Evolutionary conservation across 2,329 filamentous ascomycete species (phyloP).

Genomic region (Colletotrichum liriopes): DNA sequence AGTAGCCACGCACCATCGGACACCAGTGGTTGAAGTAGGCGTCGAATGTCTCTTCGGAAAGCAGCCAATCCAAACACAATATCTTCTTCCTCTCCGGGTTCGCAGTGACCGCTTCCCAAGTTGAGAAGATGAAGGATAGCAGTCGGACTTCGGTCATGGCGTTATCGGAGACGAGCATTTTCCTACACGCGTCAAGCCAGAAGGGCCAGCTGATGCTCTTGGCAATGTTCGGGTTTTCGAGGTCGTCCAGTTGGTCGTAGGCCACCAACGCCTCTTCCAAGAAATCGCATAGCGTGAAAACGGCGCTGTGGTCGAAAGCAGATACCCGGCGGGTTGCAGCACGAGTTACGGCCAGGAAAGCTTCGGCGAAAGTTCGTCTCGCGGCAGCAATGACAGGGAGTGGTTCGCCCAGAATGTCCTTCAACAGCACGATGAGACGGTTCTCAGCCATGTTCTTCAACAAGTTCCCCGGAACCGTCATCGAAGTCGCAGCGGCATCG

Average conservation of each 20-base stretch:
- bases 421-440: conserved; percentile 84
- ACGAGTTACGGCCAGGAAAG: conserved; percentile 82
- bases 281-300: conserved; percentile 93
- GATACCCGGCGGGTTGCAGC: conserved; percentile 83
- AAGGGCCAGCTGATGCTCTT: conserved; percentile 83
- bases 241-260: conserved; percentile 64
- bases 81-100: conserved; percentile 78
- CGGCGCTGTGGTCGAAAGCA: conserved; percentile 85
- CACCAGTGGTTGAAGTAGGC: conserved; percentile 94
- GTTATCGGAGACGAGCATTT: conserved; percentile 87
- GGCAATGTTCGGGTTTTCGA: conserved; percentile 51
- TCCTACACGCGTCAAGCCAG: conserved; percentile 85
- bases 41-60: conserved; percentile 83
- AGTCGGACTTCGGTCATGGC: conserved; percentile 91
- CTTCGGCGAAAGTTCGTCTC: conserved; percentile 81
- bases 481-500: conserved; percentile 77
- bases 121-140: conserved; percentile 84
- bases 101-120: conserved; percentile 81
- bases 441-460: conserved; percentile 91
- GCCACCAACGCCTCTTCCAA: conserved; percentile 85
- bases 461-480: conserved; percentile 77
- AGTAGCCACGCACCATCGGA: conserved; percentile 94
- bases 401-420: conserved; percentile 78
- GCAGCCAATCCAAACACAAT: conserved; percentile 82
- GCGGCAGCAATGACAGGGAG: conserved; percentile 57